phyloP scores from a whole-genome alignment of 306 rosid species.

The Sphenostylis stenocarpa region DNA sequence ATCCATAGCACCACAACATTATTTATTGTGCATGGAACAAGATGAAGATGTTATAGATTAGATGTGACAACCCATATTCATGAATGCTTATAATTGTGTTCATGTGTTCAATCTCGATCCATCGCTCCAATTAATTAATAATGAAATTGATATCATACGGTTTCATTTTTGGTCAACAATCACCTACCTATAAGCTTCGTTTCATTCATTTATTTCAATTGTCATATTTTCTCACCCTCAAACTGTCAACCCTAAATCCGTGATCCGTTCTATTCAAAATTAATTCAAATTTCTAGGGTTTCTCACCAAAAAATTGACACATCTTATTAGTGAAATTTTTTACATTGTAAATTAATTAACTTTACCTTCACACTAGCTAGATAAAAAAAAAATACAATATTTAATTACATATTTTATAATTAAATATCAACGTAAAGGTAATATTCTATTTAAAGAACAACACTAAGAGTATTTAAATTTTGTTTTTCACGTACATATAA shows the following conservation, averaged over 20 bases:
- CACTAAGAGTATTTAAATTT: no score
- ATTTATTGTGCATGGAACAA: slow-evolving; percentile 7
- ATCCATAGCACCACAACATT: not conserved
- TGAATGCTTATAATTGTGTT: slow-evolving; percentile 5
- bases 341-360: no score
- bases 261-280: slow-evolving; percentile 1
- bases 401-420: no score
- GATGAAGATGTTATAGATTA: not conserved
- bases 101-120: slow-evolving; percentile 16
- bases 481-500: no score
- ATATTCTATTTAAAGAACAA: no score
- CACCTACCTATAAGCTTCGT: slow-evolving; percentile 7
- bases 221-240: not conserved
- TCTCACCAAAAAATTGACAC: no score
- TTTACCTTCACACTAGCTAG: no score
- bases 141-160: not conserved
- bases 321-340: no score
- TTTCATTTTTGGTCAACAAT: slow-evolving; percentile 32
- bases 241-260: not conserved
- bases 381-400: no score
- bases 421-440: no score
- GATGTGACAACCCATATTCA: slow-evolving; percentile 6
- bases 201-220: slow-evolving; percentile 31
- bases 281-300: no score
- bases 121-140: not conserved